These are phyloP conservation scores for Rhodamnia rubescens DNA, from an alignment of 345 rosid genomes.

Conservation along the genomic window DNA sequence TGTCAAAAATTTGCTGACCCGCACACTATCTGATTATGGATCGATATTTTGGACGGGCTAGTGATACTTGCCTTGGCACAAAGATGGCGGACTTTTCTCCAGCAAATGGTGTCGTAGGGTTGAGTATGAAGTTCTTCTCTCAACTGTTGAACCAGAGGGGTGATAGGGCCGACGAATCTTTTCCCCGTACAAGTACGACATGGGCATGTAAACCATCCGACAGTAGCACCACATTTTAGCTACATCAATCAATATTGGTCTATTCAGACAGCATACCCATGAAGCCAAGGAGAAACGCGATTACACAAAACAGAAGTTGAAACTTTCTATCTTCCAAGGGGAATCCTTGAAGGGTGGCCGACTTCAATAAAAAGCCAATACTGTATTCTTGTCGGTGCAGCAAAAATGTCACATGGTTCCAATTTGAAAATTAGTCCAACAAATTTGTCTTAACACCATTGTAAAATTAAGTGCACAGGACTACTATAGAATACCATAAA, in stretches of 20 bases:
- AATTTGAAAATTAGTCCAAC: not conserved
- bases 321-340: not conserved
- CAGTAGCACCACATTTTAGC: constrained; percentile 30
- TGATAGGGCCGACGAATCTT: constrained; percentile 26
- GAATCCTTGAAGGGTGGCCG: not conserved
- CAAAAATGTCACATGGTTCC: not conserved
- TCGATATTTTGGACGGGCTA: not conserved
- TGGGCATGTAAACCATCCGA: constrained; percentile 27
- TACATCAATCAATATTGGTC: not conserved
- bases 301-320: not conserved
- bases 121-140: constrained; percentile 17
- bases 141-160: constrained; percentile 15
- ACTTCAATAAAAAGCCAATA: not conserved
- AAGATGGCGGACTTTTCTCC: constrained; percentile 16
- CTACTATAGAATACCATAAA: not conserved
- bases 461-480: not conserved
- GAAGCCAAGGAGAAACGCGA: not conserved
- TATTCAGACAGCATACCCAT: not conserved
- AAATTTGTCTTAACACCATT: not conserved
- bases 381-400: not conserved
- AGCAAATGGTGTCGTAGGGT: constrained; percentile 12
- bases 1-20: not conserved
- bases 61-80: constrained; percentile 4
- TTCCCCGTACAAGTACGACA: constrained; percentile 24
- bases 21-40: not conserved